Evolutionary conservation across 441 rosid genomes (phyloP).

Genomic region (Lagerstroemia fauriei): DNA sequence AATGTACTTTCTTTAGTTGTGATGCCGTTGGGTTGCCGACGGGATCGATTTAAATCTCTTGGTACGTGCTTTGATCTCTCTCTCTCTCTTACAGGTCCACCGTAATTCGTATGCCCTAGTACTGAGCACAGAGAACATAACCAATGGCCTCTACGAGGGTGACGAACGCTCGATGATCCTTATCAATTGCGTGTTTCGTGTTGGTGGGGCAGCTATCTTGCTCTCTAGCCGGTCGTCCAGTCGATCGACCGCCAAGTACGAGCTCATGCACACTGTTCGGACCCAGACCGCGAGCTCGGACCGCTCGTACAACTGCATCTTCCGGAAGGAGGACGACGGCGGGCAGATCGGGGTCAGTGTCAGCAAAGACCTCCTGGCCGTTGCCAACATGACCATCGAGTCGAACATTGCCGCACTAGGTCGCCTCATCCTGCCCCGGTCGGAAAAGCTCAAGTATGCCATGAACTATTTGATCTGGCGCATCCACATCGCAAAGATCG

Average conservation of each 20-base stretch:
- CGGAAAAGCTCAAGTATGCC: slow-evolving; percentile 30
- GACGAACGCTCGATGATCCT: slow-evolving; percentile 31
- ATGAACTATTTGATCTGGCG: slow-evolving; percentile 20
- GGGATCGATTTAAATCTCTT: too few species aligned
- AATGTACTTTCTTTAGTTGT: neutral
- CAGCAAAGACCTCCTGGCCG: slow-evolving; percentile 32
- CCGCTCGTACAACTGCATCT: slow-evolving; percentile 24
- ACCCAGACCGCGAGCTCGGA: slow-evolving; percentile 28
- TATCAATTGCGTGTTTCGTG: slow-evolving; percentile 29
- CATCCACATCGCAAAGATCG: neutral
- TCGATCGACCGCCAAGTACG: slow-evolving; percentile 26
- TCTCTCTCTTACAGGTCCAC: slow-evolving; percentile 13
- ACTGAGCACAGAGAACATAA: slow-evolving; percentile 29
- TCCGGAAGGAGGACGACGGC: slow-evolving; percentile 25
- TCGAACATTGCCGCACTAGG: slow-evolving; percentile 29
- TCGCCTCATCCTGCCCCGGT: slow-evolving; percentile 28
- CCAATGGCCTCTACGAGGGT: slow-evolving; percentile 24
- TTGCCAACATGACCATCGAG: slow-evolving; percentile 30
- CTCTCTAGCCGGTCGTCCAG: slow-evolving; percentile 21
- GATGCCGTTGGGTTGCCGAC: too few species aligned
- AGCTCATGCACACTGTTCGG: slow-evolving; percentile 30
- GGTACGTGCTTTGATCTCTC: neutral
- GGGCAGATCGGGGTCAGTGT: slow-evolving; percentile 19
- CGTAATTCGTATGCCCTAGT: slow-evolving; percentile 29
- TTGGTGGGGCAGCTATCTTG: slow-evolving; percentile 31